Evolutionary conservation across 2,329 filamentous ascomycete genomes (phyloP), one percentile per base, ranked within the genome.

Genomic region (Thielaviopsis ethacetica): DNA sequence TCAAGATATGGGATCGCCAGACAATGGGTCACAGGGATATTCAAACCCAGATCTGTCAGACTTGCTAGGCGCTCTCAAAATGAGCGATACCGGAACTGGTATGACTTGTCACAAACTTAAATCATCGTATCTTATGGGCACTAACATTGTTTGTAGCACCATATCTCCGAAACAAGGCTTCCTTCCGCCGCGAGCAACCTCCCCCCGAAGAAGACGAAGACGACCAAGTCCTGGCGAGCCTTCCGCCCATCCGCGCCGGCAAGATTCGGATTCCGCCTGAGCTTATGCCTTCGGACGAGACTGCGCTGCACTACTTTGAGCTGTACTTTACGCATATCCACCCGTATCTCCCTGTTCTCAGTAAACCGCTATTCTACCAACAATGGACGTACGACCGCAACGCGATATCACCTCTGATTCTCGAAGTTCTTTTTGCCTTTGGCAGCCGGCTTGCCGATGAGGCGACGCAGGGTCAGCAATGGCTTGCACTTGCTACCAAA

Each of bases 351-450:
- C 91, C 91, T 0, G 89, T 97, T 2, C 74, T 97, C 57, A 91
- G 93, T 71, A 87, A 88, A 66, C 74, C 79, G 1, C 76, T 85
- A 47, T 87, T 97, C 65, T 95, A 93, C 66, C 84, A 89, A 51
- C 90, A 96, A 71, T 97, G 91, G 91, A 83, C 86, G 59, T 83
- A 81, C 17, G 85, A 90, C 62, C 81, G 88, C 61, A 80, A 85
- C n/a, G 81, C 86, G 0, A 90, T 97, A 30, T 96, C 93, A 0
- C 91, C 91, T 0, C 75, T 97, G 34, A 78, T 97, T 59, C 75
- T 97, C 0, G 91, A 96, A 70, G 88, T 88, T 6, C 83, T 97
- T 19, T 95, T 97, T 69, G 89, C 91, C 13, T 93, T 94, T 67
- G 85, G 89, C 3, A 88, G 88, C 9, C 80, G 89, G 44, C 77